Percentiles rank a stretch among this genome's conserved stretches.
phyloP scores from a whole-genome alignment of 2,329 filamentous ascomycete species.

The Blastomyces parvus region DNA sequence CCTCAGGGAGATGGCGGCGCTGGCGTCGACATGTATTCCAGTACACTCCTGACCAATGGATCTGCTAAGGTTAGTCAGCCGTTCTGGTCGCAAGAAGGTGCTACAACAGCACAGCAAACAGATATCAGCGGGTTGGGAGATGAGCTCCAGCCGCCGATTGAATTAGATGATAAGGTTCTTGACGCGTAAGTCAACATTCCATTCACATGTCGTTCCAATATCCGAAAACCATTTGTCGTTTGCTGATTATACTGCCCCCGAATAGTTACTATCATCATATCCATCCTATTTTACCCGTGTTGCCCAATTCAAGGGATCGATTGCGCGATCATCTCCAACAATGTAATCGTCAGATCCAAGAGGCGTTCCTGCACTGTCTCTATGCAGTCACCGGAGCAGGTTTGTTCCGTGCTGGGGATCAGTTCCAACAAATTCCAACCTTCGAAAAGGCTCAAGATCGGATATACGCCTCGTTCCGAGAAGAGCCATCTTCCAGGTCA shows the following conservation, averaged over 20 bases:
- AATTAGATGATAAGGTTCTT: slow-evolving; percentile 32
- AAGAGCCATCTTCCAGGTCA: slow-evolving; percentile 26
- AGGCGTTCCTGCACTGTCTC: slow-evolving; percentile 33
- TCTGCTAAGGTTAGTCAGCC: slow-evolving; percentile 29
- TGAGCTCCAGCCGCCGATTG: slow-evolving; percentile 28
- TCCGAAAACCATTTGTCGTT: background rate
- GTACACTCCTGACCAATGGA: slow-evolving; percentile 30
- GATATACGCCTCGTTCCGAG: slow-evolving; percentile 31
- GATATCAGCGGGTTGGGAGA: slow-evolving; percentile 27
- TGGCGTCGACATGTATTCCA: slow-evolving; percentile 19
- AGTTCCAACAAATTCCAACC: slow-evolving; percentile 25
- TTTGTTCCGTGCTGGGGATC: slow-evolving; percentile 25
- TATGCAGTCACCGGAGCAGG: slow-evolving; percentile 34
- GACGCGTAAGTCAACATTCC: slow-evolving; percentile 27
- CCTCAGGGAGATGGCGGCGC: slow-evolving; percentile 11
- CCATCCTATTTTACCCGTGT: slow-evolving; percentile 32
- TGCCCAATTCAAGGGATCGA: slow-evolving; percentile 33
- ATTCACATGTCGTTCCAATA: background rate
- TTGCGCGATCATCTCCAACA: slow-evolving; percentile 31
- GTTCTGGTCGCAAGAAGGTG: slow-evolving; percentile 29
- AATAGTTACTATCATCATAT: slow-evolving; percentile 35
- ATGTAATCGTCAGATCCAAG: slow-evolving; percentile 33
- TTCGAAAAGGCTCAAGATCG: slow-evolving; percentile 35
- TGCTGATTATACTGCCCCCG: background rate
- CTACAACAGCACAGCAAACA: slow-evolving; percentile 17